Evolutionary conservation across 805 yeast genomes (phyloP).

Genomic region (Lipomyces lipofer): DNA sequence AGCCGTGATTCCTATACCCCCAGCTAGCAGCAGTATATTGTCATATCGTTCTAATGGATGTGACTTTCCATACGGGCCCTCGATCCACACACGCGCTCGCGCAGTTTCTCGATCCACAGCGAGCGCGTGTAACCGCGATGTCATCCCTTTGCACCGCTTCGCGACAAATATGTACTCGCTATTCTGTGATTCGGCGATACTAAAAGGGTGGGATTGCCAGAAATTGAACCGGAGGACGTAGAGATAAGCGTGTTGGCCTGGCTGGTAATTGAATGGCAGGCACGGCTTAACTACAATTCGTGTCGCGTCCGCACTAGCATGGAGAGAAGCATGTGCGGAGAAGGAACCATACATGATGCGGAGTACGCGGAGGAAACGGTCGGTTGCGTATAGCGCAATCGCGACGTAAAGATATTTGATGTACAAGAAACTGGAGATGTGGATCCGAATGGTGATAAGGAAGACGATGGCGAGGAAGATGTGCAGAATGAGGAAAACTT

Average conservation of each 20-base stretch:
- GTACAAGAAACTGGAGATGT: conserved; percentile 46
- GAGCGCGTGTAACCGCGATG: conserved; percentile 9
- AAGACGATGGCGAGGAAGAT: conserved; percentile 55
- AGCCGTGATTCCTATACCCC: conserved; percentile 68
- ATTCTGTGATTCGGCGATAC: conserved; percentile 10
- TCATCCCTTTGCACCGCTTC: conserved; percentile 12
- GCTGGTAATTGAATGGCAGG: conserved; percentile 9
- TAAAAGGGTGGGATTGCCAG: conserved; percentile 28
- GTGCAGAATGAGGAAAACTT: conserved; percentile 58
- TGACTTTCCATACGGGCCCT: conserved; percentile 61
- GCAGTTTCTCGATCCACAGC: conserved; percentile 5
- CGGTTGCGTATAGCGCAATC: conserved; percentile 68
- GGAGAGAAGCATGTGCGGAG: conserved; percentile 34
- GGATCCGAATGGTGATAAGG: conserved; percentile 59
- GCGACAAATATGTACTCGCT: conserved; percentile 15
- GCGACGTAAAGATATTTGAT: conserved; percentile 32
- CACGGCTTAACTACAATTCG: conserved; percentile 12
- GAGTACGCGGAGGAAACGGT: conserved; percentile 57
- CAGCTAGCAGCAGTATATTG: conserved; percentile 55
- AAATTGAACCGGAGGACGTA: conserved; percentile 24
- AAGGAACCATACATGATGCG: conserved; percentile 62
- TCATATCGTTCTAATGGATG: conserved; percentile 50
- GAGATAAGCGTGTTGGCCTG: conserved; percentile 30
- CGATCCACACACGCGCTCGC: conserved; percentile 40
- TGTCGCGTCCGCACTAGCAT: conserved; percentile 16